phyloP scores from a whole-genome alignment of 129 eudicot genomes.

The Flaveria ramosissima region DNA sequence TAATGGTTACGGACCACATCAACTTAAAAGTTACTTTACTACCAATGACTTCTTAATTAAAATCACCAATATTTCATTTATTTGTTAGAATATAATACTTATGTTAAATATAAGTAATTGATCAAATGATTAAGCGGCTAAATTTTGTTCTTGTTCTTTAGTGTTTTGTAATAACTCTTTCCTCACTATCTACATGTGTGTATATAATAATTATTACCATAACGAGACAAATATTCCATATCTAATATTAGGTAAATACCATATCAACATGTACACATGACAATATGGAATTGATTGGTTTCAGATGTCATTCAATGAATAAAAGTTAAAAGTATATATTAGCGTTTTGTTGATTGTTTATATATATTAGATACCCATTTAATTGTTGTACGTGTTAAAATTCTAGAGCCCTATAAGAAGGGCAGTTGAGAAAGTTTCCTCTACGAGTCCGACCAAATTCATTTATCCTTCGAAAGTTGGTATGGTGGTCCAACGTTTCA shows the following conservation, averaged over 20 bases:
- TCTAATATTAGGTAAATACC: conserved; percentile 10
- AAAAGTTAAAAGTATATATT: not conserved
- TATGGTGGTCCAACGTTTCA: conserved; percentile 9
- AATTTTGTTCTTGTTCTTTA: too few relatives aligned
- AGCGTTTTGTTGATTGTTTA: not conserved
- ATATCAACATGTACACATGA: conserved; percentile 4
- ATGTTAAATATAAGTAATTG: too few relatives aligned
- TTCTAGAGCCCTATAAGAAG: not conserved
- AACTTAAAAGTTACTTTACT: too few relatives aligned
- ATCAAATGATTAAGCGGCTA: too few relatives aligned
- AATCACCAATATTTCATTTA: too few relatives aligned
- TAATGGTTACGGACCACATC: too few relatives aligned
- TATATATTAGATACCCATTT: not conserved
- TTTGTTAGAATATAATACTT: too few relatives aligned
- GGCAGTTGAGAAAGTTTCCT: conserved; percentile 9
- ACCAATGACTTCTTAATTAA: too few relatives aligned
- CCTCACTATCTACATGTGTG: too few relatives aligned
- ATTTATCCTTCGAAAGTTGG: not conserved
- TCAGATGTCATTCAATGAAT: not conserved
- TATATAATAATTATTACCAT: too few relatives aligned
- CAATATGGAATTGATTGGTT: not conserved
- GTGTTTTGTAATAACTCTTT: too few relatives aligned
- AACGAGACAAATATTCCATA: not conserved
- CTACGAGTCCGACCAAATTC: not conserved
- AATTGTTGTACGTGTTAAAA: not conserved